Percentiles rank a stretch among this genome's conserved stretches.
Evolutionary conservation across 1,139 yeast species (phyloP).

Genomic region (Saccharomyces pastorianus): DNA sequence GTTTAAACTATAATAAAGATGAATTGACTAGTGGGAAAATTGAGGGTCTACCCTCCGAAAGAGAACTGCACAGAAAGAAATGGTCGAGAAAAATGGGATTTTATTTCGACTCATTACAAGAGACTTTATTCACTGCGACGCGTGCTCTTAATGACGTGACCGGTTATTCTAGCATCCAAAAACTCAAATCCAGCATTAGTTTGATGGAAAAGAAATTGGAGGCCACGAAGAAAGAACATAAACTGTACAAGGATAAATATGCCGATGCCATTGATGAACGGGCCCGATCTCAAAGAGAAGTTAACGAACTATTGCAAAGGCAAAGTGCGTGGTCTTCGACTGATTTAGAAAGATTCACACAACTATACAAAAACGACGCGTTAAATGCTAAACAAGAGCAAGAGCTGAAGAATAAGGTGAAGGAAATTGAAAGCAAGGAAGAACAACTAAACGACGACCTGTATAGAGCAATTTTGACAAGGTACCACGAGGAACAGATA

Average conservation of each 20-base stretch:
- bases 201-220: conserved; percentile 43
- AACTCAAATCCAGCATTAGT: conserved; percentile 55
- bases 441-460: conserved; percentile 65
- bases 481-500: conserved; percentile 95
- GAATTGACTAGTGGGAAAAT: conserved; percentile 25
- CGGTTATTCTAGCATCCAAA: conserved; percentile 79
- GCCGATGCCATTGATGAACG: conserved; percentile 57
- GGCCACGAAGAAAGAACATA: conserved; percentile 43
- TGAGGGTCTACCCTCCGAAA: conserved; percentile 37
- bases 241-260: conserved; percentile 45
- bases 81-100: conserved; percentile 49
- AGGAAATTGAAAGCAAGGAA: conserved; percentile 51
- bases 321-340: conserved; percentile 71
- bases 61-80: conserved; percentile 37
- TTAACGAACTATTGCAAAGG: conserved; percentile 80
- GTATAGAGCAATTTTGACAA: conserved; percentile 68
- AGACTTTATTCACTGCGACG: conserved; percentile 61
- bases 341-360: conserved; percentile 81
- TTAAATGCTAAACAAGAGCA: conserved; percentile 57
- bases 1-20: conserved; percentile 31
- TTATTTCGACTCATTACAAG: conserved; percentile 57
- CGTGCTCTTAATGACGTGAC: conserved; percentile 80
- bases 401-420: conserved; percentile 43
- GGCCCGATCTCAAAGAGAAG: conserved; percentile 69
- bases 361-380: conserved; percentile 74